phyloP scores from a whole-genome alignment of 2,329 filamentous ascomycete species.

The Phialophora macrospora region DNA sequence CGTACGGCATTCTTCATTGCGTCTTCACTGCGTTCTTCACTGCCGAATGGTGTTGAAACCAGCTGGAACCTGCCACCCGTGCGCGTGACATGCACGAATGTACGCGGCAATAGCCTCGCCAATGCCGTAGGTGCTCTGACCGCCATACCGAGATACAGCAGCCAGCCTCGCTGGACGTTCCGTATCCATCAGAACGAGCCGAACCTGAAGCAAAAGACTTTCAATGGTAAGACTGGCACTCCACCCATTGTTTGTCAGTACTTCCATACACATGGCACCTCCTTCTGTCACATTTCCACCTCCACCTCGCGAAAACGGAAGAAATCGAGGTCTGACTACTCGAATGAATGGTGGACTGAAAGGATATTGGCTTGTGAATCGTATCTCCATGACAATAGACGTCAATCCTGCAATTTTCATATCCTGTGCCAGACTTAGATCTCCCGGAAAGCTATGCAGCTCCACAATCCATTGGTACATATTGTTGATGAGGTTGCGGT shows the following conservation, averaged over 20 bases:
- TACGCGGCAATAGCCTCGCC: conserved; percentile 76
- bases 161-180: conserved; percentile 75
- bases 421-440: conserved; percentile 73
- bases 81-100: conserved; percentile 66
- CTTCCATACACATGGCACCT: conserved; percentile 82
- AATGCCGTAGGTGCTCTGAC: conserved; percentile 64
- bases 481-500: conserved; percentile 69
- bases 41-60: conserved; percentile 55
- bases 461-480: conserved; percentile 92
- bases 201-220: conserved; percentile 78
- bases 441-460: conserved; percentile 76
- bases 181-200: conserved; percentile 71
- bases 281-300: conserved; percentile 85
- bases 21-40: not conserved
- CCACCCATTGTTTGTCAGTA: conserved; percentile 85
- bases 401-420: conserved; percentile 67
- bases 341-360: conserved; percentile 82
- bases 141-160: not conserved
- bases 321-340: conserved; percentile 78
- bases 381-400: conserved; percentile 79
- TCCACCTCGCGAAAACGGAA: conserved; percentile 72
- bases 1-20: not conserved
- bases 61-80: conserved; percentile 74
- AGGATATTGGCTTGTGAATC: conserved; percentile 77
- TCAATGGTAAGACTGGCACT: conserved; percentile 74